phyloP scores from a whole-genome alignment of 495 filamentous ascomycete species.

The Bombardia bombarda region DNA sequence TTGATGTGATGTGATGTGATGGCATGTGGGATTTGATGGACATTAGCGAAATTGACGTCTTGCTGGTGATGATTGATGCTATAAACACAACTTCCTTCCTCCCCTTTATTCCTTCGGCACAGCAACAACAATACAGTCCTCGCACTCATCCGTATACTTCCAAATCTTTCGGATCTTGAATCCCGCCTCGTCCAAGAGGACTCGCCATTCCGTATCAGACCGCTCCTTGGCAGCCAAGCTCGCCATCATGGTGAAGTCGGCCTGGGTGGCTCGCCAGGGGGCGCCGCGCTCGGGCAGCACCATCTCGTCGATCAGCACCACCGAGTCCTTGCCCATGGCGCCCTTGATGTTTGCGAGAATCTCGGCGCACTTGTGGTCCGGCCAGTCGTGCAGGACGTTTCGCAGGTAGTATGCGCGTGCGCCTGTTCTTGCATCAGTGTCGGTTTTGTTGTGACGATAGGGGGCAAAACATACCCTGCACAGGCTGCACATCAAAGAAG shows the following conservation, averaged over 20 bases:
- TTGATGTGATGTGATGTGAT: neutral
- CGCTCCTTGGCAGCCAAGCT: slow-evolving; percentile 31
- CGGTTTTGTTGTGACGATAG: too few relatives aligned
- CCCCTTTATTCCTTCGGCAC: too few relatives aligned
- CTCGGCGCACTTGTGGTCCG: slow-evolving; percentile 28
- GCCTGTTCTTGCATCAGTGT: too few relatives aligned
- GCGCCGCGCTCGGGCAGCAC: slow-evolving; percentile 28
- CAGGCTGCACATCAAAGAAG: slow-evolving; percentile 35
- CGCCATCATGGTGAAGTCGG: slow-evolving; percentile 35
- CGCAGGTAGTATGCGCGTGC: slow-evolving; percentile 40
- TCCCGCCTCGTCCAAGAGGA: slow-evolving; percentile 27
- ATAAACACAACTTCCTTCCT: too few relatives aligned
- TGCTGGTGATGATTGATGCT: too few relatives aligned
- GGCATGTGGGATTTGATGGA: neutral
- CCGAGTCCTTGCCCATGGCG: slow-evolving; percentile 29
- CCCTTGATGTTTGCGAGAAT: slow-evolving; percentile 29
- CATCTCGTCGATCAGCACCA: slow-evolving; percentile 40
- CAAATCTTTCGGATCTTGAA: slow-evolving; percentile 20
- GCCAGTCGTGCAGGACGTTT: slow-evolving; percentile 38
- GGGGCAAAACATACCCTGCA: too few relatives aligned
- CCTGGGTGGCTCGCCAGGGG: slow-evolving; percentile 2
- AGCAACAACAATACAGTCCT: too few relatives aligned
- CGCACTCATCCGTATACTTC: too few relatives aligned
- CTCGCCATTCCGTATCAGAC: slow-evolving; percentile 33
- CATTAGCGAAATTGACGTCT: too few relatives aligned